phyloP scores from a whole-genome alignment of 2,329 filamentous ascomycete genomes.

The Myriosclerotinia scirpicola region DNA sequence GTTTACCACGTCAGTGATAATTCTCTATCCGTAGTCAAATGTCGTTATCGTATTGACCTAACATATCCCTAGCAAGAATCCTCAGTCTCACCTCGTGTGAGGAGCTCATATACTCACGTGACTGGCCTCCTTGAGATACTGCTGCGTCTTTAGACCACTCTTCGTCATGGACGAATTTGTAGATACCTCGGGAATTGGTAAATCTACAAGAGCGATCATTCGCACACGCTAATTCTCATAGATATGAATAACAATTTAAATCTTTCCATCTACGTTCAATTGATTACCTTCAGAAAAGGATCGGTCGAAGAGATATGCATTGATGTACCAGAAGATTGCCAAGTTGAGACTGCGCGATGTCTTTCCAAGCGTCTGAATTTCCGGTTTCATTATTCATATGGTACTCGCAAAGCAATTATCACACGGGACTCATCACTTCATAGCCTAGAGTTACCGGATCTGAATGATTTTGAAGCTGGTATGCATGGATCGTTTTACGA shows the following conservation, averaged over 20 bases:
- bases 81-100: neutral
- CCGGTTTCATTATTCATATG: neutral
- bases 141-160: neutral
- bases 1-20: neutral
- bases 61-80: neutral
- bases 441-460: neutral
- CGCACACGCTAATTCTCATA: constrained; percentile 18
- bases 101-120: constrained; percentile 2
- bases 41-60: neutral
- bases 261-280: constrained; percentile 25
- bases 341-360: constrained; percentile 7
- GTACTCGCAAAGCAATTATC: constrained; percentile 6
- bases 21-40: neutral
- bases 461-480: neutral
- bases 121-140: neutral
- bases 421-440: neutral
- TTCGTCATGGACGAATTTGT: constrained; percentile 20
- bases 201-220: neutral
- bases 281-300: constrained; percentile 27
- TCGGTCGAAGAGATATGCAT: constrained; percentile 1
- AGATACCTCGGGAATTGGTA: constrained; percentile 24
- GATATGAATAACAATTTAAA: constrained; percentile 29
- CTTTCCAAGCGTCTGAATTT: constrained; percentile 3
- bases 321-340: constrained; percentile 20
- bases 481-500: neutral